Evolutionary conservation across 768 basidiomycete genomes (phyloP).

Genomic region (Fomitopsis serialis): DNA sequence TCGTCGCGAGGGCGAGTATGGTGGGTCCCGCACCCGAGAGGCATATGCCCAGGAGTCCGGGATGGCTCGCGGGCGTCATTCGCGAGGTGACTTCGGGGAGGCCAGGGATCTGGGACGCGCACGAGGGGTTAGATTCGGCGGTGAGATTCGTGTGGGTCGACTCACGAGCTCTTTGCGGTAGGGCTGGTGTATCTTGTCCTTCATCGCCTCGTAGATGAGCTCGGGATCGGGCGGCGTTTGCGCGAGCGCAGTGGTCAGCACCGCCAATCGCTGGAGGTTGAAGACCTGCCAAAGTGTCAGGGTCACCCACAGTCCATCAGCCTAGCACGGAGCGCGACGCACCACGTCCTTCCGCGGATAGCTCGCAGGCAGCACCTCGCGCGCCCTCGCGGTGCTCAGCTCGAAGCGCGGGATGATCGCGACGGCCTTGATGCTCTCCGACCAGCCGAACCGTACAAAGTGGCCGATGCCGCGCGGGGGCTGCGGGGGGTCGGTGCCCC

Average conservation of each 20-base stretch:
- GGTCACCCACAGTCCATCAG: background rate
- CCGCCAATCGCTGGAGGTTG: slow-evolving; percentile 94
- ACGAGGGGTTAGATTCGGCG: background rate
- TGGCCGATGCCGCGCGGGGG: slow-evolving; percentile 93
- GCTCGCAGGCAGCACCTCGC: slow-evolving; percentile 76
- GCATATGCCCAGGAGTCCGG: slow-evolving; percentile 95
- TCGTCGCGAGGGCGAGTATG: slow-evolving; percentile 89
- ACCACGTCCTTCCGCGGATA: slow-evolving; percentile 93
- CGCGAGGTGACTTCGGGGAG: slow-evolving; percentile 86
- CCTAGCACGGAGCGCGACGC: slow-evolving; percentile 20
- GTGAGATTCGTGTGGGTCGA: slow-evolving; percentile 8
- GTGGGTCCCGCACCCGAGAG: slow-evolving; percentile 98
- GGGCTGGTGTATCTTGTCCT: slow-evolving; percentile 95
- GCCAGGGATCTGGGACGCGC: slow-evolving; percentile 75
- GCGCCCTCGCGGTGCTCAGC: slow-evolving; percentile 91
- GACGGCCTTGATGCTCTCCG: slow-evolving; percentile 78
- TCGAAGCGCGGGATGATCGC: slow-evolving; percentile 96
- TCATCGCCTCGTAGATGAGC: slow-evolving; percentile 99
- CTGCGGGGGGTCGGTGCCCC: slow-evolving; percentile 84
- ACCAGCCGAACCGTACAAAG: slow-evolving; percentile 88
- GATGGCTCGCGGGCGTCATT: slow-evolving; percentile 85
- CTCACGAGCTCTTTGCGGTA: slow-evolving; percentile 84
- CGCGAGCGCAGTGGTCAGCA: slow-evolving; percentile 89
- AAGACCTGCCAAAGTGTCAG: slow-evolving; percentile 62
- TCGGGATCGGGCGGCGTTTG: slow-evolving; percentile 89